Conservation (phyloP, 352 stramenopile species). For the Pythium periplocum region DNA sequence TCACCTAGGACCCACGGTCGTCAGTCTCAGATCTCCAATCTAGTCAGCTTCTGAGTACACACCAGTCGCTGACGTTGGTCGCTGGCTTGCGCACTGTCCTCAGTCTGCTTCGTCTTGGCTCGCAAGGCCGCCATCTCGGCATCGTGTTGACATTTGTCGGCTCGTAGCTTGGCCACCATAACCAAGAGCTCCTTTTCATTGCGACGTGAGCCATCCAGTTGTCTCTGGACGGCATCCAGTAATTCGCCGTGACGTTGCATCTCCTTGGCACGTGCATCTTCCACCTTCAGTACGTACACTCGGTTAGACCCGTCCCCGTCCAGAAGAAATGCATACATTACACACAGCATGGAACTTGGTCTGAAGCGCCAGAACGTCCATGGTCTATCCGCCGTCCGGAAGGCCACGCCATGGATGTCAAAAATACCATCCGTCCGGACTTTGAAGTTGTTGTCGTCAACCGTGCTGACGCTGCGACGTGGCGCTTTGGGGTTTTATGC, state of each 20-base stretch:
- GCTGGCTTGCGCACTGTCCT: not conserved
- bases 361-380: constrained; percentile 4
- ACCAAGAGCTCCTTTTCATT: constrained; percentile 34
- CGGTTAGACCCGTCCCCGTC: not conserved
- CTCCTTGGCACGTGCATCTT: constrained; percentile 39
- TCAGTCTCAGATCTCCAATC: not conserved
- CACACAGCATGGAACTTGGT: constrained; percentile 8
- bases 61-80: constrained; percentile 9
- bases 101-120: constrained; percentile 7
- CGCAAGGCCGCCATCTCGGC: constrained; percentile 19
- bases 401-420: no score
- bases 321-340: not conserved
- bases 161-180: constrained; percentile 31
- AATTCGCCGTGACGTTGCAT: constrained; percentile 40
- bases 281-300: constrained; percentile 7
- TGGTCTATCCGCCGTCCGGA: no score
- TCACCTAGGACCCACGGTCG: not conserved
- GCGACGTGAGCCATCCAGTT: constrained; percentile 17
- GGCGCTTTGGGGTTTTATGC: no score
- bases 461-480: no score
- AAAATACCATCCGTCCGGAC: no score
- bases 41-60: not conserved
- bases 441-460: no score
- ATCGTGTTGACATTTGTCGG: constrained; percentile 40
- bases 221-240: constrained; percentile 26